Evolutionary conservation across 2,329 filamentous ascomycete genomes (phyloP).

Genomic region (Verticillium tricorpus): DNA sequence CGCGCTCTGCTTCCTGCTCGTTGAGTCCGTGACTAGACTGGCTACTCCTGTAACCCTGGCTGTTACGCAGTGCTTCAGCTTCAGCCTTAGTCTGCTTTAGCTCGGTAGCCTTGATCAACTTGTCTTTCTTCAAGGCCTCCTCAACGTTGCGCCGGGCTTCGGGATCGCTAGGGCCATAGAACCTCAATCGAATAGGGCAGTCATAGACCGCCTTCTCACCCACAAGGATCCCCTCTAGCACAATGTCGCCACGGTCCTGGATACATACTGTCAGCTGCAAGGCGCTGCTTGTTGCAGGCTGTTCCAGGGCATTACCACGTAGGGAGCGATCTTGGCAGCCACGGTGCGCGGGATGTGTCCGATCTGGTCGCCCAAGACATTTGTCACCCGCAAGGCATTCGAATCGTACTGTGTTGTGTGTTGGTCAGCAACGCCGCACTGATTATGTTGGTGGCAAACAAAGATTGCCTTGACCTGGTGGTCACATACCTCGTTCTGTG

Average conservation of each 20-base stretch:
- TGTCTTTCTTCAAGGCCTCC: conserved; percentile 57
- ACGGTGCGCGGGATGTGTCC: conserved; percentile 69
- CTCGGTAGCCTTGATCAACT: conserved; percentile 55
- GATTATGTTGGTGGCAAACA: no score
- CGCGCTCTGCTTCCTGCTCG: conserved; percentile 23
- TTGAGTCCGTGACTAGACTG: conserved; percentile 27
- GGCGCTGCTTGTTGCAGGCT: no score
- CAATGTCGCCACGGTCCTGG: conserved; percentile 53
- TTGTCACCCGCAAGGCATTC: conserved; percentile 76
- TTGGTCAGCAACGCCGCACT: background rate
- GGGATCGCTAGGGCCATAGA: conserved; percentile 64
- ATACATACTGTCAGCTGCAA: conserved; percentile 3
- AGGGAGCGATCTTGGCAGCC: conserved; percentile 67
- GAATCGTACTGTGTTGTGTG: conserved; percentile 51
- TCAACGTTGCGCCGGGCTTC: conserved; percentile 50
- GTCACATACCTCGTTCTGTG: conserved; percentile 48
- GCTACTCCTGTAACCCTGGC: conserved; percentile 20
- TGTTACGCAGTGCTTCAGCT: conserved; percentile 47
- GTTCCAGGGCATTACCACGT: conserved; percentile 49
- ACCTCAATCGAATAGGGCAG: conserved; percentile 63
- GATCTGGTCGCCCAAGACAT: conserved; percentile 70
- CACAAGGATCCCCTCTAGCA: conserved; percentile 65
- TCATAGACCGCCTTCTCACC: conserved; percentile 65
- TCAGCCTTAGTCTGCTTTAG: conserved; percentile 48
- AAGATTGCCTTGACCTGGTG: background rate